Evolutionary conservation across 371 early-diverging fungal species (phyloP), one percentile per base, ranked within the genome.

Genomic region (Globomyces sp.): DNA sequence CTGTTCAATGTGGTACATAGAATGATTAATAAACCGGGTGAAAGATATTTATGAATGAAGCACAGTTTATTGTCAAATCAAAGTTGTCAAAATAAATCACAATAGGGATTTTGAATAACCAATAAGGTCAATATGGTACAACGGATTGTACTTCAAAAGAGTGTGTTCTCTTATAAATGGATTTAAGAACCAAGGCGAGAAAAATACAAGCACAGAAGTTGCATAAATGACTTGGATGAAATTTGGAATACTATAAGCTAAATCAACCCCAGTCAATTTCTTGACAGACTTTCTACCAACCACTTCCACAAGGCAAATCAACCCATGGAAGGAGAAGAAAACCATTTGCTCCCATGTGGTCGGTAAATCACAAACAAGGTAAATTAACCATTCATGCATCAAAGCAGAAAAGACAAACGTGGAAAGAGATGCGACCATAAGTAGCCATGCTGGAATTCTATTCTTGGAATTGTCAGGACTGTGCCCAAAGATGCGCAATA

Each of bases 341-440:
- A 40, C 49, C 24, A 63, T 13, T 36, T 63, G 63, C 37, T 63
- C 63, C 4, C 10, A 63, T 3, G 63, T 63, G 10, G 63, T 24
- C 34, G 43, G 43, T 41, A 6, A n/a, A 4, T 43, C 53, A 39
- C 55, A 55, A 24, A 63, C 10, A 6, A 53, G 40, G 2, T 34
- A 63, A 13, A 63, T 63, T 11, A 41, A 43, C 63, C 63, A 63
- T 59, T 70, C 70, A 55, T 70, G 70, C 52, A 70, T 9, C 3
- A 70, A 37, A 6, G 61, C 66, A 11, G 58, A 57, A 39, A 70
- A 45, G 43, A 65, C 39, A 51, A 70, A 70, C 3, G 70, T 58
- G 11, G 3, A 42, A 36, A 66, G 10, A 48, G 52, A 24, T 6
- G 67, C 70, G 10, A 34, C 39, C 39, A 48, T 58, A 34, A 52